These are phyloP conservation scores for Forsythia viridissima DNA, from an alignment of 257 asterid genomes.

Conservation along the genomic window DNA sequence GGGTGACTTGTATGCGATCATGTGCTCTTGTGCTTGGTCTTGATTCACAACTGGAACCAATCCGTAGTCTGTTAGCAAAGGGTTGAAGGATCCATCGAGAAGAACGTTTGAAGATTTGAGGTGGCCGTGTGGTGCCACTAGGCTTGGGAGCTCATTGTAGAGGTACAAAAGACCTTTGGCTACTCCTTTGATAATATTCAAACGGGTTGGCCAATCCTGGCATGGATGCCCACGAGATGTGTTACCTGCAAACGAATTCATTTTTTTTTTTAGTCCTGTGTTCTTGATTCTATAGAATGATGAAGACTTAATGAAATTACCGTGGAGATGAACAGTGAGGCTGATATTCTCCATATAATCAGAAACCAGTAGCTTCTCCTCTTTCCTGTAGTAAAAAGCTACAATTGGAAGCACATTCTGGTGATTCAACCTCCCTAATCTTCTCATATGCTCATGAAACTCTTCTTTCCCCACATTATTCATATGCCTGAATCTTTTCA, in stretches of 20 bases:
- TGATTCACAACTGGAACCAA: constrained; percentile 70
- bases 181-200: constrained; percentile 75
- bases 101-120: constrained; percentile 87
- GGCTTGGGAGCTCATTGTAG: constrained; percentile 75
- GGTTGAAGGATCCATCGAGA: constrained; percentile 50
- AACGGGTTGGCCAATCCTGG: constrained; percentile 74
- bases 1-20: constrained; percentile 81
- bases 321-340: constrained; percentile 85
- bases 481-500: constrained; percentile 85
- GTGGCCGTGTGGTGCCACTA: constrained; percentile 88
- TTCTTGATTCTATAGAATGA: neutral
- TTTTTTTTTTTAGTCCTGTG: neutral
- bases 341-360: constrained; percentile 59
- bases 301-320: constrained; percentile 28
- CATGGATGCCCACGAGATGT: constrained; percentile 47
- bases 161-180: constrained; percentile 71
- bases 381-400: constrained; percentile 81
- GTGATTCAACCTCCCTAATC: constrained; percentile 69
- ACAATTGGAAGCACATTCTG: constrained; percentile 73
- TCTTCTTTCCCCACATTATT: constrained; percentile 65
- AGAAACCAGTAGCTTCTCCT: constrained; percentile 79
- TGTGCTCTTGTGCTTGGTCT: constrained; percentile 63
- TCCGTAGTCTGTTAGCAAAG: constrained; percentile 80
- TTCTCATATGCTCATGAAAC: constrained; percentile 83
- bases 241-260: constrained; percentile 39